phyloP scores from a whole-genome alignment of 1,284 basidiomycete genomes.

The Anthracocystis panici-leucophaei region DNA sequence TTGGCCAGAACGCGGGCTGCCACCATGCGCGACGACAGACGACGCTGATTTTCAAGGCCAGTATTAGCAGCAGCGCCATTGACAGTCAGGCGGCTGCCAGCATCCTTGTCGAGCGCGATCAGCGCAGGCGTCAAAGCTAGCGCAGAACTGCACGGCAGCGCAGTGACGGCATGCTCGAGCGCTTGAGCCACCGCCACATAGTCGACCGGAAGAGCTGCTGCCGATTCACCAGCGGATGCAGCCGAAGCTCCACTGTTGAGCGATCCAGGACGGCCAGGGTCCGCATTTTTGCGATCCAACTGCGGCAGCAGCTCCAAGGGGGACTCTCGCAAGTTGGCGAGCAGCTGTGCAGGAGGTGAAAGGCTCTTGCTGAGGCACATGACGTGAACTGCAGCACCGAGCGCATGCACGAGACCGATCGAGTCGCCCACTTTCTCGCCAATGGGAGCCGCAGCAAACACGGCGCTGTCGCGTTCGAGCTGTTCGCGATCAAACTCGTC shows the following conservation, averaged over 20 bases:
- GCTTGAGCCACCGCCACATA: slow-evolving; percentile 81
- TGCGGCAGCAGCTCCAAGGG: slow-evolving; percentile 71
- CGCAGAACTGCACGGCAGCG: slow-evolving; percentile 79
- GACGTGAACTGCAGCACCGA: slow-evolving; percentile 60
- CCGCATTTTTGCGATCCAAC: slow-evolving; percentile 72
- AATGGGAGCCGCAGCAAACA: slow-evolving; percentile 37
- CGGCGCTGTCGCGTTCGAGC: slow-evolving; percentile 23
- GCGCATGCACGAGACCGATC: slow-evolving; percentile 55
- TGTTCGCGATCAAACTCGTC: slow-evolving; percentile 50
- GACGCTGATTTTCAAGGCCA: slow-evolving; percentile 69
- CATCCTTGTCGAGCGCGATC: slow-evolving; percentile 78
- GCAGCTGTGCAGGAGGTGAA: slow-evolving; percentile 29
- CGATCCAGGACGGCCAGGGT: slow-evolving; percentile 45
- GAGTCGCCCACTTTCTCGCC: slow-evolving; percentile 48
- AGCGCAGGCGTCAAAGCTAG: slow-evolving; percentile 87
- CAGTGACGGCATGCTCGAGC: slow-evolving; percentile 77
- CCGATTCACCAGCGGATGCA: slow-evolving; percentile 31
- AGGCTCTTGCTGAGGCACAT: slow-evolving; percentile 60
- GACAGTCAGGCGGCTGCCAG: slow-evolving; percentile 70
- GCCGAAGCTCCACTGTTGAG: slow-evolving; percentile 22
- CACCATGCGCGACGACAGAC: slow-evolving; percentile 77
- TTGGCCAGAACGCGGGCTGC: slow-evolving; percentile 77
- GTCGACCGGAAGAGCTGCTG: slow-evolving; percentile 75
- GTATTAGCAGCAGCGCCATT: slow-evolving; percentile 41
- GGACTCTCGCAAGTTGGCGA: slow-evolving; percentile 44